Evolutionary conservation across 2,329 filamentous ascomycete genomes (phyloP).

Genomic region (Rhynchosporium agropyri): DNA sequence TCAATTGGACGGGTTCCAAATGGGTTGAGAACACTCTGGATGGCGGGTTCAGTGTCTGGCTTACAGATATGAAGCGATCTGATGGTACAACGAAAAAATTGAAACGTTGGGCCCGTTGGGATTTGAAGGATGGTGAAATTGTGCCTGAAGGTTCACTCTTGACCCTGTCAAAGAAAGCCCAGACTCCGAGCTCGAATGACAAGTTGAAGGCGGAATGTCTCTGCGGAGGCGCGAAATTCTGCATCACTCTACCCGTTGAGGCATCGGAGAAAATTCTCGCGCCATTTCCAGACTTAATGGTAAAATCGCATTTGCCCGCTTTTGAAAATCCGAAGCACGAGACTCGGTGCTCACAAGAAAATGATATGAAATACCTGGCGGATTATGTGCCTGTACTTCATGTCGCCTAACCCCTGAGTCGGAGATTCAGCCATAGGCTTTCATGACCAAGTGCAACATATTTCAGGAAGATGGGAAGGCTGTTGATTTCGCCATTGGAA

Average conservation of each 20-base stretch:
- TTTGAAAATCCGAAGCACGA: slow-evolving; percentile 47
- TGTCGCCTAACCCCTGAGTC: slow-evolving; percentile 64
- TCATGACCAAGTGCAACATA: slow-evolving; percentile 63
- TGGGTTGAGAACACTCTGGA: slow-evolving; percentile 51
- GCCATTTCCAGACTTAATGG: slow-evolving; percentile 55
- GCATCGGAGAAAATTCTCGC: slow-evolving; percentile 50
- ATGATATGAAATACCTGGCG: slow-evolving; percentile 56
- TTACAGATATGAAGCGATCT: slow-evolving; percentile 27
- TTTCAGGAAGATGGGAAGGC: slow-evolving; percentile 45
- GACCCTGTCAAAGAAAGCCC: slow-evolving; percentile 13
- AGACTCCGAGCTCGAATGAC: slow-evolving; percentile 1
- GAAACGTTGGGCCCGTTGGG: slow-evolving; percentile 25
- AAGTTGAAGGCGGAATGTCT: slow-evolving; percentile 52
- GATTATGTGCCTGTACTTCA: slow-evolving; percentile 62
- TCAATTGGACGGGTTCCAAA: slow-evolving; percentile 36
- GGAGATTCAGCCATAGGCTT: slow-evolving; percentile 68
- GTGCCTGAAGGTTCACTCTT: slow-evolving; percentile 22
- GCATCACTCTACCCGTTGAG: slow-evolving; percentile 56
- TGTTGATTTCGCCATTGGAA: slow-evolving; percentile 45
- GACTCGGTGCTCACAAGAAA: slow-evolving; percentile 27
- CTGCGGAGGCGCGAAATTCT: slow-evolving; percentile 59
- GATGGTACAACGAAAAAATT: slow-evolving; percentile 24
- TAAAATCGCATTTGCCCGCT: slow-evolving; percentile 48
- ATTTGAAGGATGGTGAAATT: slow-evolving; percentile 22
- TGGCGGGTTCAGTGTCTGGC: slow-evolving; percentile 53